Evolutionary conservation across 1,284 basidiomycete genomes (phyloP), one percentile per base, ranked within the genome.

Genomic region (Megacollybia platyphylla): DNA sequence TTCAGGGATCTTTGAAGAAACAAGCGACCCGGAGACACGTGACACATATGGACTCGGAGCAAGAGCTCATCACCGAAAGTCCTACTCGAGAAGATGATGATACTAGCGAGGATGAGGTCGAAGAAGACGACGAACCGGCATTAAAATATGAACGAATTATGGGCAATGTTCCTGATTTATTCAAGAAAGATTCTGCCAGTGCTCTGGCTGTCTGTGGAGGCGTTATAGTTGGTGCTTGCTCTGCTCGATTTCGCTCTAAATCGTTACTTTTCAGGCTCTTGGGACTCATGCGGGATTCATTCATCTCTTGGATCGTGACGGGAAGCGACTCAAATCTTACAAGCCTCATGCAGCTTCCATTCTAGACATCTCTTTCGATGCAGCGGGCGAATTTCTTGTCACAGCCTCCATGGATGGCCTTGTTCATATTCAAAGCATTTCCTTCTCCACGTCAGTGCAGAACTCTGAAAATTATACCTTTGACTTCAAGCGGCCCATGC

Each of bases 271-370:
- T 9, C 51, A 91, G 85, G 88, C 80, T 11, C 61, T 96, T 35
- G 93, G 91, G 11, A 97, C 92, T 0, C 92, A 97, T 57, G 78
- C 74, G 40, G 96, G 96, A 28, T 84, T 92, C 54, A 78, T 97
- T 9, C 89, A 96, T 54, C 72, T 97, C 24, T 67, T 97, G 7
- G 85, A 84, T 56, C 71, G 89, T 41, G 63, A 76, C 17, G 90
- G 92, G 7, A 76, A 81, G 46, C 79, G 87, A 41, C 72, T 94
- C 60, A 93, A 91, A 62, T 91, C 88, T 4, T 96, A 86, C 58
- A 82, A 90, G 49, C 87, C 88, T 2, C 96, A 99, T 56, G 71
- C 82, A n/a, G 94, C 94, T 0, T 87, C 86, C 13, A 72, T 98
- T 41, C 77, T 82, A 39, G 90, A 91, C 55, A 79, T 97, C 30